Conservation (phyloP, 2,329 filamentous ascomycete species). For the Colletotrichum graminicola region DNA sequence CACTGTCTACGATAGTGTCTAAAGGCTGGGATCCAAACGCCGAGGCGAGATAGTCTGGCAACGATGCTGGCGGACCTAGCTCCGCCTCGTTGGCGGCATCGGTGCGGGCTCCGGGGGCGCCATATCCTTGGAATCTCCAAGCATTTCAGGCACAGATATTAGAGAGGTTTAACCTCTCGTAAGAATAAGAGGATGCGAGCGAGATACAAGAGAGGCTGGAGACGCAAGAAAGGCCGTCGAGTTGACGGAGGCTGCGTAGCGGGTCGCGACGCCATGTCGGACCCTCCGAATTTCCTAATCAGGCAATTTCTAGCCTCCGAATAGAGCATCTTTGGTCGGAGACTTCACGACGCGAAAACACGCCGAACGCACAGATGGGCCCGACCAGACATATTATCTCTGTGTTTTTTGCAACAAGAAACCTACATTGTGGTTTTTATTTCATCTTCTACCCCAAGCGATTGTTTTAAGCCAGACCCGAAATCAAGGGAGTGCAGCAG, state of each 20-base stretch:
- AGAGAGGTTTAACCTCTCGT: neutral
- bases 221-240: neutral
- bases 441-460: too few relatives aligned
- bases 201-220: neutral
- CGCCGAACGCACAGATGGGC: neutral
- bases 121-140: too few relatives aligned
- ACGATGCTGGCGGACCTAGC: neutral
- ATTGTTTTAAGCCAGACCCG: neutral
- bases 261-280: neutral
- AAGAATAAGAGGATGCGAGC: neutral
- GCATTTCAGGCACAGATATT: neutral
- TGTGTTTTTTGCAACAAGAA: neutral
- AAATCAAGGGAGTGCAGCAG: neutral
- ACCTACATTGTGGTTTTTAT: neutral
- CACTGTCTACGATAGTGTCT: too few relatives aligned
- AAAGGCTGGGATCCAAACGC: too few relatives aligned
- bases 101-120: neutral
- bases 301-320: neutral
- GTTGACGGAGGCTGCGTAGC: neutral
- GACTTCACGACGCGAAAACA: neutral
- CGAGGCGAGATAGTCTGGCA: neutral
- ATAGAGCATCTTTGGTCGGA: neutral
- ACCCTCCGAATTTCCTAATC: conserved; percentile 4
- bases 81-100: neutral
- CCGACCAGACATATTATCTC: neutral